Conservation (phyloP, 371 early-diverging fungal species). For the Rhizopus delemar region DNA sequence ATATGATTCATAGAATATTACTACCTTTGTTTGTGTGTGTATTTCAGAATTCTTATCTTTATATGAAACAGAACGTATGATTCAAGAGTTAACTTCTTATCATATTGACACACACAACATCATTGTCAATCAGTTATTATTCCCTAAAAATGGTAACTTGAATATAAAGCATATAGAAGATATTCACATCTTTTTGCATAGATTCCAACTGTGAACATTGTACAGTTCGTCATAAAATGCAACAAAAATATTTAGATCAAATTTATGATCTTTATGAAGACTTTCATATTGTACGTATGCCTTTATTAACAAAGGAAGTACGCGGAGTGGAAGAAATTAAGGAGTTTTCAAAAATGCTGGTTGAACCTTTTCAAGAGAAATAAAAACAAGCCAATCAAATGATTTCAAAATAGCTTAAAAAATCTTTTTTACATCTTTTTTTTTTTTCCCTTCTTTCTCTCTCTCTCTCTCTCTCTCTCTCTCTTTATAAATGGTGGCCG, state of each 20-base stretch:
- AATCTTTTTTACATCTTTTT: not conserved
- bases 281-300: constrained; percentile 90
- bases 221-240: constrained; percentile 94
- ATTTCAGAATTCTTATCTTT: constrained; percentile 98
- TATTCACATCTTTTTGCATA: constrained; percentile 10
- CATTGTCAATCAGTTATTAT: constrained; percentile 96
- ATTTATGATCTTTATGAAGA: constrained; percentile 98
- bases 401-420: not conserved
- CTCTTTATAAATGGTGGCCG: constrained; percentile 62
- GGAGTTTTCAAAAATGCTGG: constrained; percentile 87
- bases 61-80: constrained; percentile 98
- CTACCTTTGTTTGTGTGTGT: constrained; percentile 98
- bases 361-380: constrained; percentile 69
- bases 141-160: constrained; percentile 79
- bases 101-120: constrained; percentile 99
- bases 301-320: constrained; percentile 94
- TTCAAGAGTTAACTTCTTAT: constrained; percentile 95
- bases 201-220: constrained; percentile 95
- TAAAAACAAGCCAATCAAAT: constrained; percentile 17
- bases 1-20: constrained; percentile 70
- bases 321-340: constrained; percentile 92
- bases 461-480: constrained; percentile 4
- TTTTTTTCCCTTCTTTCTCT: not conserved
- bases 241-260: constrained; percentile 96
- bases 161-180: not conserved